Percentiles rank a stretch among this genome's conserved stretches.
Evolutionary conservation across 1,284 basidiomycete species (phyloP).

Genomic region (Ustilago cynodontis): DNA sequence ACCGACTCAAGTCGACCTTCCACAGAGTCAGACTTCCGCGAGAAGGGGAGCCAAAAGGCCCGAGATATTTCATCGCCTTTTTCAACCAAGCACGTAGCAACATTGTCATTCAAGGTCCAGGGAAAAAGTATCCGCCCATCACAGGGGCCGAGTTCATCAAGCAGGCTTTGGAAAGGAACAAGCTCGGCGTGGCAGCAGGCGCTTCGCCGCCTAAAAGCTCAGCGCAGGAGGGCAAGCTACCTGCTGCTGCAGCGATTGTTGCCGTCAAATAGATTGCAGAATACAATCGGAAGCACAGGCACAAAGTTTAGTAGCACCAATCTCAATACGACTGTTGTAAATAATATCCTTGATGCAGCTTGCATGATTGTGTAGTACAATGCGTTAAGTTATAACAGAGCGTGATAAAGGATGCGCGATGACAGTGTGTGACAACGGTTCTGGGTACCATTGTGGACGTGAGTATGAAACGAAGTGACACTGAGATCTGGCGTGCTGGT

Average conservation of each 20-base stretch:
- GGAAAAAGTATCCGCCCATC: conserved; percentile 49
- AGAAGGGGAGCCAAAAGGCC: conserved; percentile 47
- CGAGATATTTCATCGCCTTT: conserved; percentile 64
- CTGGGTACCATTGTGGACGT: no score
- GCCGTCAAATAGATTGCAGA: conserved; percentile 7
- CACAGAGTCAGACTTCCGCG: conserved; percentile 76
- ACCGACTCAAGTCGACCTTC: conserved; percentile 75
- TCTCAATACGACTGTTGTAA: background rate
- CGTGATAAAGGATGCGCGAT: no score
- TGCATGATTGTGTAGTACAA: no score
- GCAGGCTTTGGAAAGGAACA: conserved; percentile 54
- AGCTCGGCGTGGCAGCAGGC: conserved; percentile 24
- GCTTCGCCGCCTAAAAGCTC: background rate
- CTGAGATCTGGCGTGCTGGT: background rate
- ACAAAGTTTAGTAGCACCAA: background rate
- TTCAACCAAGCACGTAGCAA: conserved; percentile 63
- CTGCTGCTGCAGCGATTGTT: conserved; percentile 8
- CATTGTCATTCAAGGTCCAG: conserved; percentile 62
- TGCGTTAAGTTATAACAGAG: no score
- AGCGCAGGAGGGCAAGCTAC: background rate
- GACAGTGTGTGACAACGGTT: background rate
- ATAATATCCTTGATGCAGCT: background rate
- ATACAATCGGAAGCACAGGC: background rate
- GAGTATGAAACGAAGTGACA: background rate
- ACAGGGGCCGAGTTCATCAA: conserved; percentile 47